Evolutionary conservation across 805 yeast genomes (phyloP), one percentile per base, ranked within the genome.

Genomic region (Priceomyces fermenticarens): DNA sequence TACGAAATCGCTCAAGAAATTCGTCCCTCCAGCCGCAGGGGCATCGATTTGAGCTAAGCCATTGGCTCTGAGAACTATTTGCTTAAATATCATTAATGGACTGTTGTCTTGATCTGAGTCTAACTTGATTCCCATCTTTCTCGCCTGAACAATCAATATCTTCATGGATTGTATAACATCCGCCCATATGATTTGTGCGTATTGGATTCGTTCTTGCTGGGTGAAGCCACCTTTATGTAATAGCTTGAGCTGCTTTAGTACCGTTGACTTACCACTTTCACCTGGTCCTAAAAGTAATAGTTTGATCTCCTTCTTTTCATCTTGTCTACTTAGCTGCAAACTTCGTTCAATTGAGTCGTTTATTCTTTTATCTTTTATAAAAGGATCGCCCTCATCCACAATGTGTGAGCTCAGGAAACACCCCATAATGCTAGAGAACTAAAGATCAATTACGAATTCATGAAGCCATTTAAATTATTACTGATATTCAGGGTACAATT

Each of bases 251-350:
- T 90, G 97, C 61, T 90, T 90, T 49, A 90, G 65, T 5, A 90
- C 96, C 0, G 98, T 90, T 2, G 96, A 85, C 58, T 90, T 90
- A 4, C 98, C 97, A 38, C 91, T 82, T 58, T 90, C 98, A 3
- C 97, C 98, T 0, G 98, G 87, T 32, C 98, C 97, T 28, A 89
- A 65, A n/a, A 91, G 69, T 30, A 91, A 63, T 45, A 91, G 69
- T 58, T 84, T 88, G 28, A 84, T 75, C 49, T 78, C 83, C 44
- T 78, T 77, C 52, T 73, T 78, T 35, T 76, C 81, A 36, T 70
- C 65, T 43, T 74, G 76, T 45, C 73, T 77, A 30, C 48, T 77
- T 46, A 71, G 63, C 46, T 71, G 74, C 41, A 85, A 56, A 12
- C 80, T 65, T 53, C 80, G 82, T 48, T 85, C 90, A 38, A 86